Evolutionary conservation across 2,329 filamentous ascomycete species (phyloP), one percentile per base, ranked within the genome.

Genomic region (Aspergillus jensenii): DNA sequence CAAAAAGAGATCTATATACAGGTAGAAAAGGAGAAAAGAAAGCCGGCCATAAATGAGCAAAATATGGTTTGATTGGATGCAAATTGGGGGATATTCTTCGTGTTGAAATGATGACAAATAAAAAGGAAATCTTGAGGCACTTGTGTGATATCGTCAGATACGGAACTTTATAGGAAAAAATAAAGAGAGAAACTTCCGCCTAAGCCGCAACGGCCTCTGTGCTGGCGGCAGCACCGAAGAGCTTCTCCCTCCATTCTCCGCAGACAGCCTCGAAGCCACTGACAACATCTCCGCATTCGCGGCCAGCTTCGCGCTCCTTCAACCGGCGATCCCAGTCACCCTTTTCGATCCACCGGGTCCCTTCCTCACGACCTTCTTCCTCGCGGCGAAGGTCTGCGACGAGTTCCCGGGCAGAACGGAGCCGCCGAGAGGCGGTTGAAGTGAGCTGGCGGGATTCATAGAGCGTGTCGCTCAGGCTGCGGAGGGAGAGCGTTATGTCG

Each of bases 401-500:
- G 60, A 96, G 85, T 71, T 96, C 93, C 66, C 89, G 90, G 6
- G 91, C 92, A 37, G 87, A 90, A 65, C 89, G 88, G 52, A 99
- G 79, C 45, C 91, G 85, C 55, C 95, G 82, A 2, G 89, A 87
- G 2, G 93, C 95, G 9, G 89, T 89, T 3, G 87, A 89, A 0
- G 91, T 95, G 1, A 90, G 90, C 75, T 98, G 93, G 12, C 91
- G 87, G 33, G 90, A 92, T 88, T 98, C 96, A 75, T 98, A 93
- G 35, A 99, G 81, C 3, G 91, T 93, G 72, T 99, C 95, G 6
- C 90, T 91, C 4, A 99, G 81, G 64, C 91, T 89, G 66, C 91
- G 91, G 47, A 99, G 84, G 6, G 91, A 90, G 67, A 91, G 85
- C 8, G 93, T 85, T 27, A 93, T 79, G 61, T 92, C 89, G 25